phyloP scores from a whole-genome alignment of 2,329 filamentous ascomycete genomes.

The Ceratocystis eucalypticola region DNA sequence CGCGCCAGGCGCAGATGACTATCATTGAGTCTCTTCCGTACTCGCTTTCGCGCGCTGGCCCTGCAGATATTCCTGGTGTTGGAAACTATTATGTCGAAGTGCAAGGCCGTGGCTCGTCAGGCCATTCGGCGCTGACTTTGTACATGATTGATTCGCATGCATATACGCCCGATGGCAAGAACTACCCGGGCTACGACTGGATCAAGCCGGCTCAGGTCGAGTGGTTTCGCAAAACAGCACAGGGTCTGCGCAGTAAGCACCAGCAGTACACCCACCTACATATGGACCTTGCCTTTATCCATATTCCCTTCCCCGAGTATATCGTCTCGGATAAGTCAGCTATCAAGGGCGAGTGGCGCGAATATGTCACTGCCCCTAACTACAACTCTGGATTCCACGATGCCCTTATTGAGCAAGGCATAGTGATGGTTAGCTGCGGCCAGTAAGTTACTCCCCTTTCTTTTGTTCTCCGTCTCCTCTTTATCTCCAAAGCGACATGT shows the following conservation, averaged over 20 bases:
- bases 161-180: constrained; percentile 78
- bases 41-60: constrained; percentile 73
- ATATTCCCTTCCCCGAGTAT: constrained; percentile 92
- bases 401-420: constrained; percentile 70
- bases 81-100: constrained; percentile 94
- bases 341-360: constrained; percentile 54
- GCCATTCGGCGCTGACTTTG: constrained; percentile 84
- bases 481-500: neutral
- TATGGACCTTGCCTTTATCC: constrained; percentile 92
- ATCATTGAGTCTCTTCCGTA: constrained; percentile 78
- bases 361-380: constrained; percentile 71
- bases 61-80: constrained; percentile 71
- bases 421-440: constrained; percentile 79
- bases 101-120: constrained; percentile 60
- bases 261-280: constrained; percentile 80
- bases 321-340: constrained; percentile 45
- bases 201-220: constrained; percentile 85
- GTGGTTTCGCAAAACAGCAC: constrained; percentile 77
- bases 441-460: constrained; percentile 50
- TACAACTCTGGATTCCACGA: constrained; percentile 92
- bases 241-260: constrained; percentile 61
- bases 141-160: constrained; percentile 89
- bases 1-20: constrained; percentile 66
- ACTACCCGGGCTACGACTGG: constrained; percentile 94
- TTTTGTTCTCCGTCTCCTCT: neutral